A percentile compares a stretch with the other conserved stretches of the same genome.
Evolutionary conservation across 352 stramenopile species (phyloP).

Genomic region (Elongisporangium senticosum): DNA sequence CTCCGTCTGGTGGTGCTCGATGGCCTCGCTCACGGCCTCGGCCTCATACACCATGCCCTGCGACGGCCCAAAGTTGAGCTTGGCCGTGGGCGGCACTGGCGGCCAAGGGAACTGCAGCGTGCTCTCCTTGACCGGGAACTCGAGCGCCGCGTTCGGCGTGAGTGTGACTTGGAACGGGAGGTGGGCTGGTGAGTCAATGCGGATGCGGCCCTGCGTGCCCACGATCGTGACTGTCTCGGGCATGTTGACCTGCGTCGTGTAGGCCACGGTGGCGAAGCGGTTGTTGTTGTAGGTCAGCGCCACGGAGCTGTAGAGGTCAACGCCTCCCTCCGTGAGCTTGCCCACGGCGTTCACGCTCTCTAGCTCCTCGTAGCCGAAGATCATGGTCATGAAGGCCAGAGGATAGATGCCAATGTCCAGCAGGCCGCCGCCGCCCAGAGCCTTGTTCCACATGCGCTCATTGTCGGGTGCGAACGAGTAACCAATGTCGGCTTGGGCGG

Average conservation of each 20-base stretch:
- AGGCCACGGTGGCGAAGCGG: conserved; percentile 48
- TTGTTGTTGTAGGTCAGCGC: conserved; percentile 44
- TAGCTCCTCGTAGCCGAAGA: conserved; percentile 37
- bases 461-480: conserved; percentile 40
- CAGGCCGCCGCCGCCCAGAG: conserved; percentile 57
- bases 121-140: conserved; percentile 8
- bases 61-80: conserved; percentile 1
- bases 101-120: conserved; percentile 13
- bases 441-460: conserved; percentile 59
- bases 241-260: conserved; percentile 52
- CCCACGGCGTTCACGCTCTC: conserved; percentile 42
- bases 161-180: conserved; percentile 13
- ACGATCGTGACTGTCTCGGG: conserved; percentile 69
- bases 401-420: conserved; percentile 81
- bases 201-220: conserved; percentile 61
- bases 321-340: conserved; percentile 33
- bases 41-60: conserved; percentile 15
- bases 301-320: conserved; percentile 49
- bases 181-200: conserved; percentile 40
- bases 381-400: conserved; percentile 64
- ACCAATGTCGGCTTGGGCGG: conserved; percentile 72
- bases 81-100: conserved; percentile 3
- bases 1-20: conserved; percentile 28
- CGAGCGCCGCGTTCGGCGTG: conserved; percentile 3
- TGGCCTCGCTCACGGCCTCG: conserved; percentile 28